phyloP scores from a whole-genome alignment of 768 basidiomycete species.

The Crucibulum laeve region DNA sequence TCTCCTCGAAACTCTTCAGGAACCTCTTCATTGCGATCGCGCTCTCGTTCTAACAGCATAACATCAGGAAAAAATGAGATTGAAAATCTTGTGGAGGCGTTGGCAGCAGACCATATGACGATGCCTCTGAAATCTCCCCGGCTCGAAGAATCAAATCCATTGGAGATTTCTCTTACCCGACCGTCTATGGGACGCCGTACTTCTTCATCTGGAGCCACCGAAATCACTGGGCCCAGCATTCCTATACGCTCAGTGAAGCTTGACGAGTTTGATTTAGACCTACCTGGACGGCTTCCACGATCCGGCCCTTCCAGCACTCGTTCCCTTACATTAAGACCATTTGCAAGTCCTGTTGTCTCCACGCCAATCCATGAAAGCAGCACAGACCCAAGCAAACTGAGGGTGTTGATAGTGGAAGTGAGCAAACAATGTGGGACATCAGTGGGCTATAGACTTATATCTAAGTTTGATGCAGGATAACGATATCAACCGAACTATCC shows the following conservation, averaged over 20 bases:
- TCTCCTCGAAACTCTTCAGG: slow-evolving; percentile 16
- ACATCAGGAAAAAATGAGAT: slow-evolving; percentile 26
- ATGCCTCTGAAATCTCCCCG: slow-evolving; percentile 2
- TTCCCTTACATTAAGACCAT: background rate
- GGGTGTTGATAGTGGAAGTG: slow-evolving; percentile 69
- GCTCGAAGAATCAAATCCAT: background rate
- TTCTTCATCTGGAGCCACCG: slow-evolving; percentile 13
- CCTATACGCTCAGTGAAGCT: slow-evolving; percentile 33
- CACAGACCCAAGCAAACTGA: slow-evolving; percentile 20
- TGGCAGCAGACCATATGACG: slow-evolving; percentile 35
- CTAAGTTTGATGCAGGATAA: slow-evolving; percentile 57
- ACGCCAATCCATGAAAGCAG: background rate
- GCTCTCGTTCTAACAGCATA: slow-evolving; percentile 20
- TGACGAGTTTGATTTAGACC: slow-evolving; percentile 17
- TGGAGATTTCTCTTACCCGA: slow-evolving; percentile 1
- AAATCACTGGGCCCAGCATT: slow-evolving; percentile 18
- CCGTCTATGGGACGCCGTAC: slow-evolving; percentile 3
- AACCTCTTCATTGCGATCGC: slow-evolving; percentile 15
- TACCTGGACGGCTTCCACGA: background rate
- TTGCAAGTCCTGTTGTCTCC: background rate
- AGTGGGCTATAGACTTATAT: background rate
- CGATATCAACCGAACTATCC: slow-evolving; percentile 66
- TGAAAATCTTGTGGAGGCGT: slow-evolving; percentile 44
- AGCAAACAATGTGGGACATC: slow-evolving; percentile 5
- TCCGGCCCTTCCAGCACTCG: background rate